A percentile compares a stretch with the other conserved stretches of the same genome.
Evolutionary conservation across 1,139 yeast species (phyloP).

Genomic region (Debaryomyces subglobosus): DNA sequence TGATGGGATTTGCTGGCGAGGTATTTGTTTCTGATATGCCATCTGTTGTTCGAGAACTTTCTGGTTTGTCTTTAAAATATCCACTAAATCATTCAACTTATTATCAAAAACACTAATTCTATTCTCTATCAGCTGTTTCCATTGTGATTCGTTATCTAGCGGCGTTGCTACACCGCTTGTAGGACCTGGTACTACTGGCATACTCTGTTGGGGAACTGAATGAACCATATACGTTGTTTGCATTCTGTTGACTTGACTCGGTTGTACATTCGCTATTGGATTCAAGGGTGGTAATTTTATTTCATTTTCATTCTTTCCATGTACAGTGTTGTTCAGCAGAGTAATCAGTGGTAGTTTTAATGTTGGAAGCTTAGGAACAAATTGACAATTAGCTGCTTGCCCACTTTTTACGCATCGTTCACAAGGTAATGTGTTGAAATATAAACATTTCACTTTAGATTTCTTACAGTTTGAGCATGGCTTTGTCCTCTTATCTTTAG

Average conservation of each 20-base stretch:
- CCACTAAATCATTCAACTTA: constrained; percentile 48
- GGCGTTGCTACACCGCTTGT: neutral
- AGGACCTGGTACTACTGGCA: neutral
- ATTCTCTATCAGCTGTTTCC: constrained; percentile 50
- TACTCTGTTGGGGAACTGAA: neutral
- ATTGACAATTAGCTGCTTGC: constrained; percentile 52
- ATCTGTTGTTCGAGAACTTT: constrained; percentile 15
- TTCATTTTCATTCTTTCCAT: constrained; percentile 8
- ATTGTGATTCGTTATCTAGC: constrained; percentile 21
- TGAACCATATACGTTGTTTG: constrained; percentile 4
- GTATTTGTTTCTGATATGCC: neutral
- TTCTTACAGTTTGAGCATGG: constrained; percentile 69
- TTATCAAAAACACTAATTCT: constrained; percentile 49
- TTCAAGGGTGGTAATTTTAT: constrained; percentile 22
- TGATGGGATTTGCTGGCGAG: neutral
- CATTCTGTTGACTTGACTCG: neutral
- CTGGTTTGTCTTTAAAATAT: constrained; percentile 39
- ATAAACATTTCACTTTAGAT: constrained; percentile 66
- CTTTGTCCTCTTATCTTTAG: constrained; percentile 51
- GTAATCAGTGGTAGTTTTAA: constrained; percentile 37
- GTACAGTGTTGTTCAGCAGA: constrained; percentile 10
- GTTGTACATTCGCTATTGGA: constrained; percentile 4
- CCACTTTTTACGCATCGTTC: constrained; percentile 57
- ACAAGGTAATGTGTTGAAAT: constrained; percentile 53
- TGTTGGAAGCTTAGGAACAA: constrained; percentile 57